These are phyloP conservation scores for Pseudopyrenochaeta lycopersici DNA, from an alignment of 2,329 filamentous ascomycete species.

Conservation along the genomic window DNA sequence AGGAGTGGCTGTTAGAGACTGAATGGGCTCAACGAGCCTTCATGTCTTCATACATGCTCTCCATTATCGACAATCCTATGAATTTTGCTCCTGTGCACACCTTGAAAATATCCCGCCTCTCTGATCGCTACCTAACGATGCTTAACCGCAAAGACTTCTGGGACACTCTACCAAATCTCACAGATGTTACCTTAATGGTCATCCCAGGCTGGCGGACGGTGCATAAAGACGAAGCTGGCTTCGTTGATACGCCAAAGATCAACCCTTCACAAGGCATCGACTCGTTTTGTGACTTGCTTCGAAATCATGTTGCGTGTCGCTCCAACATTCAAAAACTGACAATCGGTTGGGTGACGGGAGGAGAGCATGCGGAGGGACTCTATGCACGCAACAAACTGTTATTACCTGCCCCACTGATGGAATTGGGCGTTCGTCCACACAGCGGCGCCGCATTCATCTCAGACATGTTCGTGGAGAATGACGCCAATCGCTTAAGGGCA, in stretches of 20 bases:
- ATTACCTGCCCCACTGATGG: slow-evolving; percentile 67
- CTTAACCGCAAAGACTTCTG: slow-evolving; percentile 69
- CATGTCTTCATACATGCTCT: slow-evolving; percentile 72
- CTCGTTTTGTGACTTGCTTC: slow-evolving; percentile 63
- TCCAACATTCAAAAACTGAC: slow-evolving; percentile 66
- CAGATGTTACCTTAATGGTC: slow-evolving; percentile 66
- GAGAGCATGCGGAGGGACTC: slow-evolving; percentile 70
- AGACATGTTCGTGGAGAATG: slow-evolving; percentile 16
- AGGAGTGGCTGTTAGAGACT: slow-evolving; percentile 73
- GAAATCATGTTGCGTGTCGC: slow-evolving; percentile 58
- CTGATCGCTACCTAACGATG: slow-evolving; percentile 66
- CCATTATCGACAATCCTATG: slow-evolving; percentile 67
- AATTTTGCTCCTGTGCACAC: slow-evolving; percentile 65
- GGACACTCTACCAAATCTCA: slow-evolving; percentile 64
- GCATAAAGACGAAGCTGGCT: slow-evolving; percentile 60
- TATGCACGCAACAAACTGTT: slow-evolving; percentile 70
- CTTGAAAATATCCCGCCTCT: slow-evolving; percentile 71
- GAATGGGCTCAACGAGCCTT: slow-evolving; percentile 75
- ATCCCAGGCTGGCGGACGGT: slow-evolving; percentile 73
- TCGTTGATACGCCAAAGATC: slow-evolving; percentile 59
- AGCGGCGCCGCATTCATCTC: slow-evolving; percentile 4
- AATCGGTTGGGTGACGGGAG: slow-evolving; percentile 73
- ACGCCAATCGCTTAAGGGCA: slow-evolving; percentile 16
- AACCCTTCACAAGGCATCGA: slow-evolving; percentile 62
- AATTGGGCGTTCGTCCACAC: slow-evolving; percentile 14